These are phyloP conservation scores for Clausena lansium DNA, from an alignment of 345 rosid species.

Conservation along the genomic window DNA sequence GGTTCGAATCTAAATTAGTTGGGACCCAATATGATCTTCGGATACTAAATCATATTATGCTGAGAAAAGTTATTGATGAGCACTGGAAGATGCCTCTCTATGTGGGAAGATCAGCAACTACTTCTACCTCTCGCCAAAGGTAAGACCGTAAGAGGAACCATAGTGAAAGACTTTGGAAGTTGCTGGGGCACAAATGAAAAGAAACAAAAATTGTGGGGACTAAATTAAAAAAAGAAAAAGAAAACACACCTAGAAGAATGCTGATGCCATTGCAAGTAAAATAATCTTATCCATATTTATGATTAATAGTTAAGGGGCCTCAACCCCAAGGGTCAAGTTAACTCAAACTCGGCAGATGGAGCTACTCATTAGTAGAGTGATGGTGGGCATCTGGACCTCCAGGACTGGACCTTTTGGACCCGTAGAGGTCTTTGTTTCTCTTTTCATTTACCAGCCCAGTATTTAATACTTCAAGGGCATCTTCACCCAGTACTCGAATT, in stretches of 20 bases:
- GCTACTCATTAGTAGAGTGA: slow-evolving; percentile 30
- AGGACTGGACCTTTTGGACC: slow-evolving; percentile 38
- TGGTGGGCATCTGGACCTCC: slow-evolving; percentile 59
- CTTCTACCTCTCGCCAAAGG: not conserved
- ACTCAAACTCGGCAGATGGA: not conserved
- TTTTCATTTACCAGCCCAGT: slow-evolving; percentile 10
- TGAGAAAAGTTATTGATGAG: no score
- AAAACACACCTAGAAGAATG: not conserved
- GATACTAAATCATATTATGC: no score
- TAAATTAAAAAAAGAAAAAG: not conserved
- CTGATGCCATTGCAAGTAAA: no score
- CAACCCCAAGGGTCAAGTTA: no score
- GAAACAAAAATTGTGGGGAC: not conserved
- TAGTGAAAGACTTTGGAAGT: not conserved
- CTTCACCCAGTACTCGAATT: slow-evolving; percentile 20
- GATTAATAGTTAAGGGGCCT: not conserved
- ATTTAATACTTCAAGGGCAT: slow-evolving; percentile 13
- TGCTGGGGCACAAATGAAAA: not conserved
- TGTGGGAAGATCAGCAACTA: not conserved
- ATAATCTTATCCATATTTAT: no score
- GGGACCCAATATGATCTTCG: no score
- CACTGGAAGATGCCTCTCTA: not conserved
- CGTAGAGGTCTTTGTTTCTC: not conserved
- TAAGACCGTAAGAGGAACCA: not conserved
- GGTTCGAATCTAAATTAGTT: no score